Base-by-base conservation (phyloP, 129 eudicot species). In the Centaurea solstitialis region DNA sequence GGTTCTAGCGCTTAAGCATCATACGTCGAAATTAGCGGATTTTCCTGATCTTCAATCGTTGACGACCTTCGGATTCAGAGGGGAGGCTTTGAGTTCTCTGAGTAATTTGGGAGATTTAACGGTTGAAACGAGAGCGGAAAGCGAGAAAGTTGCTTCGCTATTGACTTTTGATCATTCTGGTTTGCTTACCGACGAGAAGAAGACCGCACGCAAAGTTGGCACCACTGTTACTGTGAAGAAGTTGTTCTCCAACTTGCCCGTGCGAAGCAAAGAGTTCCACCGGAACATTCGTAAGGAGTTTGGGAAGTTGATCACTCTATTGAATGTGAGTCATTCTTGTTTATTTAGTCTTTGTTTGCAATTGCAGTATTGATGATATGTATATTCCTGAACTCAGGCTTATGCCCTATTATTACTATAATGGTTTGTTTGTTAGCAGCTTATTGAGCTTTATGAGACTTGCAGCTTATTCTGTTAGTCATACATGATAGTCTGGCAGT, bases 231-330 rank as follows among this genome's bases (percentile, higher is more conserved):
- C 93, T 7, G 94, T 95, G 74, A 89, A 92, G 88, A 91, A 95
- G 68, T 43, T 95, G 87, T 95, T 95, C 80, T 89, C 97, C 40
- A 92, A 76, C 78, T 87, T 95, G 83, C 99, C 99, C 0, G 99
- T 95, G 72, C 76, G 99, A 79, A 86, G 98, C 86, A 95, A 92
- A 84, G 99, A 92, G 73, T 95, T 95, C 38, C 94, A 82, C 10
- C 92, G 99, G 70, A 95, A 89, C 80, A 95, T 95, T 39, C 93
- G 99, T 33, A 95, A 95, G 90, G 99, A 95, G 87, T 95, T 90
- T 78, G 99, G 98, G 11, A 92, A 89, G 86, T 88, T 95, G 68
- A 84, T 91, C 69, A 87, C 94, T 72, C 82, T 95, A 75, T 83
- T 95, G 83, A 91, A 92, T 87, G 99, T 95, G 90, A 95, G 97